A percentile compares a stretch with the other conserved stretches of the same genome.
Conservation (phyloP, 1,139 yeast species). For the Suhomyces bribrorum region DNA sequence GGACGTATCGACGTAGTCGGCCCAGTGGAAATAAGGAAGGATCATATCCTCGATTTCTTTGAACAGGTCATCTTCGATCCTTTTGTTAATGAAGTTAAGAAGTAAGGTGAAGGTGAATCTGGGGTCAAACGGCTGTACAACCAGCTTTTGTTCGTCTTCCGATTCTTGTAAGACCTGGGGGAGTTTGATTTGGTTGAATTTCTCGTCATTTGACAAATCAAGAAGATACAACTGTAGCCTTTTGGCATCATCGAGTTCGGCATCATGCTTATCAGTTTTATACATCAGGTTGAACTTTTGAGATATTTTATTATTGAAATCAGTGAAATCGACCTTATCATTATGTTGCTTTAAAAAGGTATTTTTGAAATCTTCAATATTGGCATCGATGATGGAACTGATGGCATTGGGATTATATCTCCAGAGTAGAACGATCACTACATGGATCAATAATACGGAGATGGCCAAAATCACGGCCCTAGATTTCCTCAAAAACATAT, state of each 20-base stretch:
- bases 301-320: slow-evolving; percentile 7
- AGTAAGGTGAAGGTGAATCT: slow-evolving; percentile 33
- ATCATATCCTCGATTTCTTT: slow-evolving; percentile 3
- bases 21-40: slow-evolving; percentile 39
- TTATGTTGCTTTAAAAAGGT: slow-evolving; percentile 4
- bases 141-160: slow-evolving; percentile 14
- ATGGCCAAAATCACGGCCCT: slow-evolving; percentile 9
- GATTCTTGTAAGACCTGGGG: slow-evolving; percentile 14
- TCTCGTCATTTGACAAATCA: slow-evolving; percentile 10
- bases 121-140: slow-evolving; percentile 32
- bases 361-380: slow-evolving; percentile 6
- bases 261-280: too few relatives aligned
- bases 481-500: slow-evolving; percentile 14
- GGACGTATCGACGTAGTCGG: slow-evolving; percentile 36
- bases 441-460: slow-evolving; percentile 11
- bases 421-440: slow-evolving; percentile 13
- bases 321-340: slow-evolving; percentile 5
- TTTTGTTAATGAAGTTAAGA: slow-evolving; percentile 21
- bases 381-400: slow-evolving; percentile 1
- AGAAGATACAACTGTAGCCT: slow-evolving; percentile 6
- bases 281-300: slow-evolving; percentile 6
- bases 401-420: slow-evolving; percentile 9
- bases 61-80: not conserved
- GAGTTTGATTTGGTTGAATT: slow-evolving; percentile 10
- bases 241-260: slow-evolving; percentile 3